Base-by-base conservation (phyloP, 371 early-diverging fungal genomes). In the Mucor sp. region DNA sequence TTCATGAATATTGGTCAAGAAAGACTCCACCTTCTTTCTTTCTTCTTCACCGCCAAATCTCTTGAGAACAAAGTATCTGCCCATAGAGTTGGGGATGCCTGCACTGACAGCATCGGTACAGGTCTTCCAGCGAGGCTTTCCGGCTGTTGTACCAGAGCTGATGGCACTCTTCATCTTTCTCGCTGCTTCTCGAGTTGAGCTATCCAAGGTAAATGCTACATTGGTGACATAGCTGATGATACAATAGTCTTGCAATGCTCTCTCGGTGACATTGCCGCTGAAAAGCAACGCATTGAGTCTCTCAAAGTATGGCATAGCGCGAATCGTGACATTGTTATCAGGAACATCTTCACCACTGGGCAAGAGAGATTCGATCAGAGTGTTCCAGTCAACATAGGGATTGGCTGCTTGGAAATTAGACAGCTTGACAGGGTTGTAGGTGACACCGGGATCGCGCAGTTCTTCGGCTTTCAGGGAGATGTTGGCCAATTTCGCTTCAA, bases 341-440 rank as follows among this genome's bases (percentile, higher is more conserved):
- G 58, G 58, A 14, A 39, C 23, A 11, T 28, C 28, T 23, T 23
- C 53, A 2, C 28, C 53, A 9, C 32, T 63, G 1, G 57, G 55
- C 6, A 61, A 25, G 21, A 67, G 27, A 19, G 62, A 28, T 21
- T 57, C 8, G 15, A 72, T 33, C 5, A 70, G 39, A 4, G 39
- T 3, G 1, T 35, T 19, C 83, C 83, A 85, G 37, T 79, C 75
- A 53, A 87, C 60, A 2, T 68, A 64, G 0, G 85, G 76, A 6
- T 65, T 39, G 4, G 62, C 30, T 12, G 64, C 28, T 41, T 77
- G 69, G 5, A 89, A 73, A 6, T 81, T 67, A 8, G 67, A 58
- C 0, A 88, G 27, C 6, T 76, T 62, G 27, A 68, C 62, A 15
- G 83, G 82, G 59, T 90, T 89, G 65, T 89, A 90, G 69, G 75